Base-by-base conservation (phyloP, 495 filamentous ascomycete genomes). In the Amorphotheca resinae region DNA sequence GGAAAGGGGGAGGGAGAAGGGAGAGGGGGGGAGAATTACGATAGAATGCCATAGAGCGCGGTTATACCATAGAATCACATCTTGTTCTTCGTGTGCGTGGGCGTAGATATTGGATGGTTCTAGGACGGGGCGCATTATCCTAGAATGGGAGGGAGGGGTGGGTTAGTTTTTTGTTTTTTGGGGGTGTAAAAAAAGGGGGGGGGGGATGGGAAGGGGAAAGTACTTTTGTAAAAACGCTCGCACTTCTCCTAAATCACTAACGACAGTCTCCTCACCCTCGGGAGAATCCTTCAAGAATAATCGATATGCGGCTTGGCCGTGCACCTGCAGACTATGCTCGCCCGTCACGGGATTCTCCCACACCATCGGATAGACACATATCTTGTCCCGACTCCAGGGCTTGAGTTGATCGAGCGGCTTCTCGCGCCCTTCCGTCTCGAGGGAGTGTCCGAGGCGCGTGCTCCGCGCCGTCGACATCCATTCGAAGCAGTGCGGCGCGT, bases 251-350 rank as follows among this genome's bases (percentile, higher is more conserved):
- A 64, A 46, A 14, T 64, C 56, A 20, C 49, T 54, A 23, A 64
- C 37, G 3, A 59, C 35, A 12, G 17, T 52, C 25, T 56, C 56
- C 26, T 59, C 56, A 32, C 52, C 61, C 21, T 53, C 45, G 3
- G 45, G 42, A 8, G 51, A 52, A 22, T 49, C 54, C 23, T 57
- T 57, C 12, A 63, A 37, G 50, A 59, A 63, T 17, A 65, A 34
- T 50, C 58, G 63, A 34, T 56, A 59, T 20, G 56, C 59, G 15
- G 59, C 60, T 30, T 63, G 58, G 15, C 59, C 59, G 47, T 65
- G 60, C 22, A 65, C 59, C 44, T 62, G 59, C 38, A 65, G 53
- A 33, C 55, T 56, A 22, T 58, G 57, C 50, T 65, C 59, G 4
- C 60, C 60, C 0, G 62, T 63, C 4, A 62, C 50, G 0, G 55